phyloP scores from a whole-genome alignment of 2,329 filamentous ascomycete species.

The Arthroderma sp. region DNA sequence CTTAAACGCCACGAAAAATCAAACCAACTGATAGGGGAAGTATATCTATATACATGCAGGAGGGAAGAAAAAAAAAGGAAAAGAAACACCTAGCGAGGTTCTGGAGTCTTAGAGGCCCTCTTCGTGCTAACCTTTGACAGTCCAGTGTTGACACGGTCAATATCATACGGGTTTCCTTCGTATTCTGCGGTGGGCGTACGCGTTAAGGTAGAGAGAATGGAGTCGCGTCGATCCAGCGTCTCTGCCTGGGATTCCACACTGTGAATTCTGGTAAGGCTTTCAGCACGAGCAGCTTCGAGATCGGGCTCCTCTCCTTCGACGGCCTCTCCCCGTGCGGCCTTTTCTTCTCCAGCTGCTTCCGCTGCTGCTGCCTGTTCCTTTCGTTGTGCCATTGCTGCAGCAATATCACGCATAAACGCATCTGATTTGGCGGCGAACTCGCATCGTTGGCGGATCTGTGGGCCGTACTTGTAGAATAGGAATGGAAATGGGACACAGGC shows the following conservation, averaged over 20 bases:
- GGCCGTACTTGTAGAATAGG: constrained; percentile 62
- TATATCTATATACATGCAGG: no score
- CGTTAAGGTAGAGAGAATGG: neutral
- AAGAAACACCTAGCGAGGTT: no score
- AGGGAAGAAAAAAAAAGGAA: no score
- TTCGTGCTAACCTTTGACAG: constrained; percentile 3
- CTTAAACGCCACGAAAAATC: no score
- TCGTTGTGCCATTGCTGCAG: neutral
- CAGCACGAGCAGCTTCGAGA: neutral
- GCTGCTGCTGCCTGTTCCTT: neutral
- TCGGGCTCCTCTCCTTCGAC: constrained; percentile 1
- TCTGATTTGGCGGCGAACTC: constrained; percentile 57
- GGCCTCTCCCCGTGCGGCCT: neutral
- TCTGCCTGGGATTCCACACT: neutral
- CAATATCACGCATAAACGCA: constrained; percentile 40
- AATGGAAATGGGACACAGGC: constrained; percentile 62
- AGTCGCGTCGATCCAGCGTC: neutral
- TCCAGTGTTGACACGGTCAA: constrained; percentile 30
- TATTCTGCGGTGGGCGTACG: constrained; percentile 18
- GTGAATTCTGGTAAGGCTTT: neutral
- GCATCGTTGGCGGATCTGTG: constrained; percentile 49
- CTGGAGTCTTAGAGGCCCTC: constrained; percentile 14
- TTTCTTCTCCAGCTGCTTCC: neutral
- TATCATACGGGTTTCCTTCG: constrained; percentile 32
- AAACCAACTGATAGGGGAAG: no score